These are phyloP conservation scores for Zygoascus flipseniorum DNA, from an alignment of 805 yeast species.

Conservation along the genomic window DNA sequence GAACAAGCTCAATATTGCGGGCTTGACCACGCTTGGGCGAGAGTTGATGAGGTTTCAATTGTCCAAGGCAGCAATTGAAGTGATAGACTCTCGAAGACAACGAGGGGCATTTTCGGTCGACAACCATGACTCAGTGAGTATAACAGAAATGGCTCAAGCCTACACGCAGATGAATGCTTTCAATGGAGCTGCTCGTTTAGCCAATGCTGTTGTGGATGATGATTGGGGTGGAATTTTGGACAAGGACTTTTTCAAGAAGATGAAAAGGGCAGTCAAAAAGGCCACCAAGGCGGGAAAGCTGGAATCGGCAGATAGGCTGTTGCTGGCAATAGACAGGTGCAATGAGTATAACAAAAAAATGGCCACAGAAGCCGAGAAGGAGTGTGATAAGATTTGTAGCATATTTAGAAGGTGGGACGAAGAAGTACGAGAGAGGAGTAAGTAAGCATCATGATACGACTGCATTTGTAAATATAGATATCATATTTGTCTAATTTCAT, in stretches of 20 bases:
- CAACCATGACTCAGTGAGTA: conserved; percentile 14
- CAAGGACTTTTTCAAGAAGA: conserved; percentile 3
- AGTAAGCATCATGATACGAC: not conserved
- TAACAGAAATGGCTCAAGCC: conserved; percentile 8
- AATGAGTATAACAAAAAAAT: not conserved
- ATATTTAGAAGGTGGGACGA: conserved; percentile 1
- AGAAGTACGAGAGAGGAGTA: not conserved
- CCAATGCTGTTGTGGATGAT: conserved; percentile 2
- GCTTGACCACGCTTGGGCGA: conserved; percentile 8
- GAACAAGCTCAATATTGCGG: conserved; percentile 2
- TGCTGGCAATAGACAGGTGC: not conserved
- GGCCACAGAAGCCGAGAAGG: not conserved
- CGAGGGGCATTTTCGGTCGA: conserved; percentile 5
- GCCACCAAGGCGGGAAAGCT: not conserved
- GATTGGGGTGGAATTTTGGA: not conserved
- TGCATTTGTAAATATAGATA: not conserved
- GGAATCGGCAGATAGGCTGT: not conserved
- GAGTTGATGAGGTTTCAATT: conserved; percentile 7
- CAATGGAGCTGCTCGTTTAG: conserved; percentile 1
- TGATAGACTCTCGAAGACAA: conserved; percentile 11
- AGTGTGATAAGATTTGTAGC: conserved; percentile 1
- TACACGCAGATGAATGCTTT: not conserved
- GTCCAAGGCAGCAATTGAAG: conserved; percentile 4
- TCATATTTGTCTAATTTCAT: not conserved
- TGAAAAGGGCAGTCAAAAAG: not conserved